A percentile compares a stretch with the other conserved stretches of the same genome.
phyloP scores from a whole-genome alignment of 352 stramenopile species.

The Globisporangium takayamanum region DNA sequence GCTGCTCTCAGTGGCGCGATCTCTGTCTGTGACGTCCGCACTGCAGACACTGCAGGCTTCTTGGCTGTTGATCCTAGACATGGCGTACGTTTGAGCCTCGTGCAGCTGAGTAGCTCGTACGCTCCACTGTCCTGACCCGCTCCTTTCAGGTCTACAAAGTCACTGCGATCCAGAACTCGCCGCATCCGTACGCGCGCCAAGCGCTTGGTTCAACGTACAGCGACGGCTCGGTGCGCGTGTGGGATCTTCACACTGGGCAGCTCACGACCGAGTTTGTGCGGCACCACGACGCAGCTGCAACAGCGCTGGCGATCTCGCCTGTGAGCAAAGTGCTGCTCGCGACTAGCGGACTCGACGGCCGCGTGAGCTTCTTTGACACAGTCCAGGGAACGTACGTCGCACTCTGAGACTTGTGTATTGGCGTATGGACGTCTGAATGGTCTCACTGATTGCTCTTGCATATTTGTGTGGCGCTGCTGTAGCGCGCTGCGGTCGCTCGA shows the following conservation, averaged over 20 bases:
- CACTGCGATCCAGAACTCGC: slow-evolving; percentile 44
- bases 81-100: slow-evolving; percentile 14
- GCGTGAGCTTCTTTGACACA: slow-evolving; percentile 72
- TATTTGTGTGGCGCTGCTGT: not conserved
- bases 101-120: not conserved
- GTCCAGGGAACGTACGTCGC: slow-evolving; percentile 44
- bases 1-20: slow-evolving; percentile 39
- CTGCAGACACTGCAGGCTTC: slow-evolving; percentile 39
- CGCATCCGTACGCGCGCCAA: slow-evolving; percentile 54
- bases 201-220: slow-evolving; percentile 47
- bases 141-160: slow-evolving; percentile 38
- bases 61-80: slow-evolving; percentile 40
- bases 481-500: slow-evolving; percentile 54
- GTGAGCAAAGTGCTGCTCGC: slow-evolving; percentile 65
- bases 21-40: slow-evolving; percentile 57
- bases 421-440: not conserved
- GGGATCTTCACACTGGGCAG: slow-evolving; percentile 51
- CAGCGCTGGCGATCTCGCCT: slow-evolving; percentile 50
- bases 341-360: slow-evolving; percentile 49
- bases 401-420: not conserved
- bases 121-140: too few species aligned
- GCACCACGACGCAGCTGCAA: slow-evolving; percentile 51
- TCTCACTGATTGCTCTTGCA: slow-evolving; percentile 1
- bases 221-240: slow-evolving; percentile 61
- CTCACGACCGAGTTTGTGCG: slow-evolving; percentile 47